Percentiles rank a stretch among this genome's conserved stretches.
These are phyloP conservation scores for Macrotyloma uniflorum DNA, from an alignment of 306 rosid species.

Conservation along the genomic window DNA sequence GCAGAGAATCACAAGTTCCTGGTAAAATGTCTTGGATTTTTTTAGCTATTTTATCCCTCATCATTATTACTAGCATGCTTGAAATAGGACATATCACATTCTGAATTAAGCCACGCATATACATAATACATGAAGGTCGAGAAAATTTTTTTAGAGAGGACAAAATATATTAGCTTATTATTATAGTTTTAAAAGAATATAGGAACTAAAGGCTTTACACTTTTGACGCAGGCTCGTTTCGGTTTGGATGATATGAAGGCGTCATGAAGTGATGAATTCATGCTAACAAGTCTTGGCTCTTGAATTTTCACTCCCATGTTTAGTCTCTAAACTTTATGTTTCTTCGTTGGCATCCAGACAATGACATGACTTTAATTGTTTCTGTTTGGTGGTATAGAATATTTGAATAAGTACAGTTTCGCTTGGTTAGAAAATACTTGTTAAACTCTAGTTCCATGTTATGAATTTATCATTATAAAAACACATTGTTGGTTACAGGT, in stretches of 20 bases:
- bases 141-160: no score
- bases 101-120: slow-evolving; percentile 14
- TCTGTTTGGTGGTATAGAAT: slow-evolving; percentile 30
- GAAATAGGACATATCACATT: slow-evolving; percentile 4
- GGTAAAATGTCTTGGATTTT: slow-evolving; percentile 53
- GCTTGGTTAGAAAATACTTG: slow-evolving; percentile 16
- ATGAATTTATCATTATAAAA: slow-evolving; percentile 13
- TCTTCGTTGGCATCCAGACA: slow-evolving; percentile 17
- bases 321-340: slow-evolving; percentile 20
- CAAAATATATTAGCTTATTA: not conserved
- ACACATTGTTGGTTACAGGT: not conserved
- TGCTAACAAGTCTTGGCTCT: slow-evolving; percentile 25
- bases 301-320: slow-evolving; percentile 22
- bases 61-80: not conserved
- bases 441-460: slow-evolving; percentile 29
- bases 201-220: slow-evolving; percentile 7
- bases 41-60: slow-evolving; percentile 10
- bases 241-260: slow-evolving; percentile 95
- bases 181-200: not conserved
- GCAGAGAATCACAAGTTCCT: slow-evolving; percentile 93
- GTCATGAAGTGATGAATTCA: slow-evolving; percentile 41
- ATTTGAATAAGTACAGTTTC: not conserved
- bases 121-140: no score
- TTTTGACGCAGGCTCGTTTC: slow-evolving; percentile 66
- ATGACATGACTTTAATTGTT: slow-evolving; percentile 24